Percentiles rank a stretch among this genome's conserved stretches.
Evolutionary conservation across 1,139 yeast species (phyloP).

Genomic region (Yamadazyma kanchanaburiensis): DNA sequence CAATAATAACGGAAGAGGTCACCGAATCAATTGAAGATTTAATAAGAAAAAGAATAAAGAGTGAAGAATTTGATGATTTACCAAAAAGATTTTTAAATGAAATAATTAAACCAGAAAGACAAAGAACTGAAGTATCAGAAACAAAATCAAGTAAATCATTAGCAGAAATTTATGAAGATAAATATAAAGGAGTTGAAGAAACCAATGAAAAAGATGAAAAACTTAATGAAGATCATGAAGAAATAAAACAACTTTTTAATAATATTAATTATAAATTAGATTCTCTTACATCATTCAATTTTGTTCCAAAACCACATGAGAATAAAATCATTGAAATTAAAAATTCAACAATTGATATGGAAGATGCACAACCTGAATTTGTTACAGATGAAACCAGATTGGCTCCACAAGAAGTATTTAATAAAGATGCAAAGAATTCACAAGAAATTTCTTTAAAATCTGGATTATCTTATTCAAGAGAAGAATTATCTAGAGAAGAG

Average conservation of each 20-base stretch:
- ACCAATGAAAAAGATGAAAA: conserved; percentile 56
- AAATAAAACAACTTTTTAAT: conserved; percentile 64
- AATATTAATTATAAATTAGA: conserved; percentile 72
- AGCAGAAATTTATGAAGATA: conserved; percentile 91
- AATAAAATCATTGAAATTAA: conserved; percentile 71
- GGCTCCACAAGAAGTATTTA: conserved; percentile 96
- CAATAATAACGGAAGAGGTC: conserved; percentile 84
- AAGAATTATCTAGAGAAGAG: conserved; percentile 82
- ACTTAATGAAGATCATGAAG: conserved; percentile 69
- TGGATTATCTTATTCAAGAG: conserved; percentile 80
- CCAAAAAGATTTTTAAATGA: conserved; percentile 71
- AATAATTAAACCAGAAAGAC: conserved; percentile 46
- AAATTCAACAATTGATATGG: conserved; percentile 82
- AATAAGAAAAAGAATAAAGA: conserved; percentile 75
- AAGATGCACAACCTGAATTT: conserved; percentile 92
- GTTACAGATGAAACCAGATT: conserved; percentile 70
- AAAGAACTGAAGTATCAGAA: conserved; percentile 69
- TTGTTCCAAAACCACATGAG: conserved; percentile 86
- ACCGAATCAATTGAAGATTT: conserved; percentile 86
- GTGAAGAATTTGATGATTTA: conserved; percentile 78
- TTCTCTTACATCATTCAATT: conserved; percentile 88
- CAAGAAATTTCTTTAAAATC: conserved; percentile 70
- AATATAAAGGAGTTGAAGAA: conserved; percentile 51
- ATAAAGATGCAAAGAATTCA: conserved; percentile 44
- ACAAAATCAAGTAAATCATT: conserved; percentile 82